These are phyloP conservation scores for Yarrowia osloensis DNA, from an alignment of 805 yeast species.

Conservation along the genomic window DNA sequence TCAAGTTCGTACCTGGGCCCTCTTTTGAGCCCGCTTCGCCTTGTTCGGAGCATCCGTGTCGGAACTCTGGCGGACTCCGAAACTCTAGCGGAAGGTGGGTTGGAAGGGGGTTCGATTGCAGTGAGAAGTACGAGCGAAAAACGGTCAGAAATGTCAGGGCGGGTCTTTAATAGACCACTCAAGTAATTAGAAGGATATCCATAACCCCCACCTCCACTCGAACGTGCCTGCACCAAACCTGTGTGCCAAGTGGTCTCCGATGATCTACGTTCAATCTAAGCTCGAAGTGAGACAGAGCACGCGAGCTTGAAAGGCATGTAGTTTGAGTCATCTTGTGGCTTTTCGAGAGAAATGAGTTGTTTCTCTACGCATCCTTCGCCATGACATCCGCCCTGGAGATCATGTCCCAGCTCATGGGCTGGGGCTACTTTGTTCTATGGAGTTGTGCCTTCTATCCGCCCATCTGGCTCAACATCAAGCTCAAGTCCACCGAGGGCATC, in stretches of 20 bases:
- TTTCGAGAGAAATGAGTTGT: neutral
- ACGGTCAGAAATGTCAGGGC: too few relatives aligned
- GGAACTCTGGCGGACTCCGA: constrained; percentile 9
- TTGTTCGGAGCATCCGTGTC: neutral
- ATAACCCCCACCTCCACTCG: too few relatives aligned
- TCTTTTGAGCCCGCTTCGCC: neutral
- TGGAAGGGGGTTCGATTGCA: neutral
- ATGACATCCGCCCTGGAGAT: neutral
- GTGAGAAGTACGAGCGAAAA: too few relatives aligned
- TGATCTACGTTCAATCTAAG: neutral
- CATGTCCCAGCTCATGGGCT: constrained; percentile 4
- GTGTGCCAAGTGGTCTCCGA: neutral
- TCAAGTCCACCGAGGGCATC: constrained; percentile 44
- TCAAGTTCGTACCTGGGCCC: neutral
- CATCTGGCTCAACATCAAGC: constrained; percentile 39
- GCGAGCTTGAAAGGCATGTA: neutral
- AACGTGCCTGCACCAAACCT: neutral
- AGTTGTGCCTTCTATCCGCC: constrained; percentile 46
- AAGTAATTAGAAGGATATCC: too few relatives aligned
- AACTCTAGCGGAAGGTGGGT: neutral
- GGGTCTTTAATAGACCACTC: too few relatives aligned
- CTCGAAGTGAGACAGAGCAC: constrained; percentile 7
- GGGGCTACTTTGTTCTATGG: constrained; percentile 33
- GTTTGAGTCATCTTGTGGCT: neutral
- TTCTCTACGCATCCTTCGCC: neutral